These are phyloP conservation scores for Penicillium simplicissimum DNA, from an alignment of 495 filamentous ascomycete genomes.

Conservation along the genomic window DNA sequence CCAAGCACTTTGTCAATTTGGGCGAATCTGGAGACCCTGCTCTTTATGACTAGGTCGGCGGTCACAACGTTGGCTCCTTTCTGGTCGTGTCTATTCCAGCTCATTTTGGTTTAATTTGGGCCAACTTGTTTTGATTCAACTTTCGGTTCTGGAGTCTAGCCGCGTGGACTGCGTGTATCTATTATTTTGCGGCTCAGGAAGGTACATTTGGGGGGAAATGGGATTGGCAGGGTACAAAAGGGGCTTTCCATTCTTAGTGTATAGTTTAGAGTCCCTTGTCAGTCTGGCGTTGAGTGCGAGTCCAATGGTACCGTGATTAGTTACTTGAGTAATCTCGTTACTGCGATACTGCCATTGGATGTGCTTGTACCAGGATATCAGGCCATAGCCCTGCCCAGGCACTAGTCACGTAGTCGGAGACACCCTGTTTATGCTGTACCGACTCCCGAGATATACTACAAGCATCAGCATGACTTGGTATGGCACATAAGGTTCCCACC, in stretches of 20 bases:
- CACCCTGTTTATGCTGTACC: too few species aligned
- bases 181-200: slow-evolving; percentile 3
- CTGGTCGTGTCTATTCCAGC: too few species aligned
- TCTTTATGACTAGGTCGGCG: slow-evolving; percentile 64
- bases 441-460: too few species aligned
- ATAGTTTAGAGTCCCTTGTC: slow-evolving; percentile 5
- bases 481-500: too few species aligned
- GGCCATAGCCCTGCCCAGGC: slow-evolving; percentile 9
- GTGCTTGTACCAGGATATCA: not conserved
- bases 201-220: not conserved
- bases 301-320: not conserved
- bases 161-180: not conserved
- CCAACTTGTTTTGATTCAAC: not conserved
- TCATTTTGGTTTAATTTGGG: slow-evolving; percentile 5
- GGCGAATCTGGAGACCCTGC: slow-evolving; percentile 81
- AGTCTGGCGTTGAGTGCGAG: not conserved
- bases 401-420: slow-evolving; percentile 7
- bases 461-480: too few species aligned
- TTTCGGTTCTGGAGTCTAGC: not conserved
- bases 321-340: not conserved
- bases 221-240: not conserved
- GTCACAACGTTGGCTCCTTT: slow-evolving; percentile 12
- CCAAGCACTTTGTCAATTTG: slow-evolving; percentile 75
- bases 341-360: not conserved
- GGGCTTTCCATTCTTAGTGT: slow-evolving; percentile 8